Base-by-base conservation (phyloP, 257 asterid species). In the Nicotiana sylvestris region DNA sequence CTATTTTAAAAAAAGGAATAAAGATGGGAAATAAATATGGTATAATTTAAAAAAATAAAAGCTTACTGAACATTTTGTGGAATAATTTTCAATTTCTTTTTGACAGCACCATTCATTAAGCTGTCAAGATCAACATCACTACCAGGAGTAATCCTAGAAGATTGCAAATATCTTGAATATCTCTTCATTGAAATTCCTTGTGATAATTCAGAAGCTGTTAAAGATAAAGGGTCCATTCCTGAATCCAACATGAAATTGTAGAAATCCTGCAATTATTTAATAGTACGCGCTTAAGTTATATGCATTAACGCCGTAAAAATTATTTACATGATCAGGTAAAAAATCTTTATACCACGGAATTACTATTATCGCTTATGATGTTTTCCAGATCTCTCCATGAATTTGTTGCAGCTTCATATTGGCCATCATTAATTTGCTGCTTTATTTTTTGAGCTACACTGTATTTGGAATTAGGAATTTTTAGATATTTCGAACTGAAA, bases 171-270 rank as follows among this genome's bases (percentile, higher is more conserved):
- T 72, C 90, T 89, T 10, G 94, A 88, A 86, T 96, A 96, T 30
- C 93, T 81, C 55, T 88, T 91, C 17, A 85, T 74, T 9, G 90
- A 81, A 35, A 87, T 83, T 32, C 83, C 66, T 84, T 88, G 90
- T 4, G 91, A 85, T 12, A 90, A 83, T 81, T 83, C 93, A 4
- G 97, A 84, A 55, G 97, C 85, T 62, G 95, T 84, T 76, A 82
- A 25, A 49, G 96, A 84, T 21, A 94, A 82, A 53, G 98, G 97
- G 77, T 91, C 98, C 92, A 88, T 86, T 78, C 85, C 89, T 5
- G 92, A 80, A 87, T 94, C 99, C 93, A 93, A 85, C 77, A 94
- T 53, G 83, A 94, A 96, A 72, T 96, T 94, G 91, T 94, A 96
- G 91, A 94, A 94, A 84, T 96, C 97, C 99, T 96, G 87, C 61